These are phyloP conservation scores for Crithidia thermophila DNA, from an alignment of 208 protist genomes.

Conservation along the genomic window DNA sequence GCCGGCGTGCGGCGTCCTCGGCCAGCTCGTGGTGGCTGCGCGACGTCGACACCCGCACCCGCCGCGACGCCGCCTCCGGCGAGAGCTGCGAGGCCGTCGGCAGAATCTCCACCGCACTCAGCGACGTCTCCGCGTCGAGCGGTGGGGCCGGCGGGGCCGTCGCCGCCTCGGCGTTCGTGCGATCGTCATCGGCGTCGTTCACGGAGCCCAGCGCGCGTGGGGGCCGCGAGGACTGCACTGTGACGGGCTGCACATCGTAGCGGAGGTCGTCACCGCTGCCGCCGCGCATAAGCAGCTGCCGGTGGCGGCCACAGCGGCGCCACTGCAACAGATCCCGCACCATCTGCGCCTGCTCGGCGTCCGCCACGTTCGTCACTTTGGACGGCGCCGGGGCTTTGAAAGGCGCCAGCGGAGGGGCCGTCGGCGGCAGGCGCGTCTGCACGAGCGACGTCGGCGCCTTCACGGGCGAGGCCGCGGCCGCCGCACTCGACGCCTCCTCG, in stretches of 20 bases:
- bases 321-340: constrained; percentile 3
- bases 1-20: neutral
- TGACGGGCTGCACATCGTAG: constrained; percentile 11
- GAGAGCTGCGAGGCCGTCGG: neutral
- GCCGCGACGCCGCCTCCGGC: neutral
- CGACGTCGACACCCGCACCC: neutral
- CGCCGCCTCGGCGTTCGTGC: neutral
- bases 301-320: constrained; percentile 2
- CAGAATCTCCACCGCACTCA: neutral
- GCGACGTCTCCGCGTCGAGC: neutral
- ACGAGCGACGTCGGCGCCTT: neutral
- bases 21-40: neutral
- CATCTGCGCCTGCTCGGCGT: constrained; percentile 12
- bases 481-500: too few relatives aligned
- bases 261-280: neutral
- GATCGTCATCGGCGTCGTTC: neutral
- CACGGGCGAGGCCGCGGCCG: too few relatives aligned
- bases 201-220: neutral
- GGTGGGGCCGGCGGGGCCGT: neutral
- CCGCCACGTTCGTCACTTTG: neutral
- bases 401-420: neutral
- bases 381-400: neutral
- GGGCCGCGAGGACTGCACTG: neutral
- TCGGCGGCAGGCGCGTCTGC: neutral
- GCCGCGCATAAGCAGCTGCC: neutral